Base-by-base conservation (phyloP, 1,139 yeast species). In the Hyphopichia pseudoburtonii region DNA sequence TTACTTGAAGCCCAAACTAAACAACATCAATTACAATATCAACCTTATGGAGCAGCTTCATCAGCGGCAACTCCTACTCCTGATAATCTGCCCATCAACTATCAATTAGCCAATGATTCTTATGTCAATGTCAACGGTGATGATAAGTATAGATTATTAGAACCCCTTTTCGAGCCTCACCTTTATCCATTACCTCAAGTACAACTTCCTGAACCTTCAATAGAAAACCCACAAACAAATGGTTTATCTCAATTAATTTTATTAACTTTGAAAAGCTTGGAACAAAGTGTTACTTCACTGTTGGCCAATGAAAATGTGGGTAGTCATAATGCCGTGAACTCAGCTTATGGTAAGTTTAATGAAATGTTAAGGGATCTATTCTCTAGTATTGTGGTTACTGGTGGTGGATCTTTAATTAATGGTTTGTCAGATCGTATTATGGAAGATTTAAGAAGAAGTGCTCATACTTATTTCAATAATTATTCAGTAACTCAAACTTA, bases 301-400 rank as follows among this genome's bases (percentile, higher is more conserved):
- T 60, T 66, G 3, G 45, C 51, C 10, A 52, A 57, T 33, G 47
- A 49, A 33, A 41, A 47, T 16, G 42, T 50, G 5, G 50, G 18
- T 15, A 15, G 5, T 55, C 17, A 51, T 48, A 36, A 57, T 60
- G 28, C 54, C 51, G 37, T 26, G 17, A 12, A 24, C 17, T 29
- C 36, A 11, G 32, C 32, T 33, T 57, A 55, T 47, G 66, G 66
- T 16, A 54, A 67, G 33, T 68, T 70, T 45, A 66, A 64, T 43
- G 76, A 71, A 39, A 60, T 64, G 17, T 66, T 70, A 51, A 66
- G 64, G 42, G 64, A 56, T 28, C 58, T 70, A 35, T 59, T 82
- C 36, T 68, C 78, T n/a, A 82, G 80, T 51, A 74, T 84, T 9
- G 73, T 85, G 28, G 67, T 85, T 36, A 82, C 86, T 4, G 92